Conservation (phyloP, 176 grass and related monocot species). For the Oryza brachyantha region DNA sequence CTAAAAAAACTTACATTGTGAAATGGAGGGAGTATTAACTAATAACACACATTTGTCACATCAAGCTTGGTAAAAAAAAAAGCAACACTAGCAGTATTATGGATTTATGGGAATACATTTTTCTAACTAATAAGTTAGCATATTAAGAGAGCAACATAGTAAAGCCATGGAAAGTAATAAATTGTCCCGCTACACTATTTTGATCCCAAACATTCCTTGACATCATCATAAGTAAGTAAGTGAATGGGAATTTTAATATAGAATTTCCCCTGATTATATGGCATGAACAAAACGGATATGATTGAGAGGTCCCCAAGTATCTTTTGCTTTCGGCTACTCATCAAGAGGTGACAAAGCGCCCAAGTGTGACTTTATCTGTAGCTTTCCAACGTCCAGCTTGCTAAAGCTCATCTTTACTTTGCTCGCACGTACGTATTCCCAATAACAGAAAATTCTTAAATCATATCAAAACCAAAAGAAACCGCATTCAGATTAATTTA, state of each 20-base stretch:
- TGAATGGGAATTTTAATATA: background rate
- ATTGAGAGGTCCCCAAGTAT: background rate
- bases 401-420: constrained; percentile 25
- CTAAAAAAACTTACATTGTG: too few relatives aligned
- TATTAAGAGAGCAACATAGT: background rate
- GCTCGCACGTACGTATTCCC: constrained; percentile 28
- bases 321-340: constrained; percentile 41
- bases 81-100: too few relatives aligned
- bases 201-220: background rate
- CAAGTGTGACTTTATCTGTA: background rate
- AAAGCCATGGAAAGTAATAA: background rate
- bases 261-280: background rate
- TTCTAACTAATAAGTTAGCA: background rate
- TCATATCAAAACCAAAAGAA: background rate
- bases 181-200: background rate
- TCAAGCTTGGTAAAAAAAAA: too few relatives aligned
- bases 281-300: background rate
- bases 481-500: background rate
- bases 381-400: background rate
- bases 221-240: background rate
- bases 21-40: too few relatives aligned
- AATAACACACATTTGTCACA: too few relatives aligned
- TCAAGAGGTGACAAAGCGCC: background rate
- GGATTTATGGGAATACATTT: too few relatives aligned
- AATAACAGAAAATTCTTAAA: constrained; percentile 6